phyloP scores from a whole-genome alignment of 805 yeast genomes.

The Pichia gijzeniarum region DNA sequence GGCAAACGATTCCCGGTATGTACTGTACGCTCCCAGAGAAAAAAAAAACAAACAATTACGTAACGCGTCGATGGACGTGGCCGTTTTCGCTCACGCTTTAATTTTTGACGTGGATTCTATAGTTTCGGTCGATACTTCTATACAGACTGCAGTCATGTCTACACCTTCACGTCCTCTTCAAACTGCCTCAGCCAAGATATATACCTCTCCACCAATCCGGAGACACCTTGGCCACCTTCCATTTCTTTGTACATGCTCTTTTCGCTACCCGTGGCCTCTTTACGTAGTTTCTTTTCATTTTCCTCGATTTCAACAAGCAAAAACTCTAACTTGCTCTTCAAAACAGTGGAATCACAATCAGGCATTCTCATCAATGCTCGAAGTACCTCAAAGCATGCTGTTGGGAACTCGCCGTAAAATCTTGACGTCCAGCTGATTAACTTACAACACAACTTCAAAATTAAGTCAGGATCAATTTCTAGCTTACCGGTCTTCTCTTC shows the following conservation, averaged over 20 bases:
- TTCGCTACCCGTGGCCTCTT: conserved; percentile 14
- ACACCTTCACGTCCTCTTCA: conserved; percentile 4
- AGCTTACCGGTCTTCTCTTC: conserved; percentile 3
- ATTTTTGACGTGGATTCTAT: too few relatives aligned
- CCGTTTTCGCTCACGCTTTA: too few relatives aligned
- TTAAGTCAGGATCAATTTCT: conserved; percentile 28
- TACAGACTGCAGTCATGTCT: too few relatives aligned
- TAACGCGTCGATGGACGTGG: too few relatives aligned
- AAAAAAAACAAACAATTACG: too few relatives aligned
- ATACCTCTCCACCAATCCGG: conserved; percentile 23
- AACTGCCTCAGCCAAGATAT: conserved; percentile 30
- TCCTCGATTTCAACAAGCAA: conserved; percentile 16
- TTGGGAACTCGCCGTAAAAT: conserved; percentile 53
- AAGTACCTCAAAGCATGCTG: conserved; percentile 35
- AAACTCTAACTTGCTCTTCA: conserved; percentile 34
- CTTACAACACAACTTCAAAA: conserved; percentile 40
- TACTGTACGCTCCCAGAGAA: too few relatives aligned
- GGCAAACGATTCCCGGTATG: too few relatives aligned
- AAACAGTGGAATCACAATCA: conserved; percentile 30
- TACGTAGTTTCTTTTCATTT: conserved; percentile 1
- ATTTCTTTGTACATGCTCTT: conserved; percentile 7
- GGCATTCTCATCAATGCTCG: conserved; percentile 35
- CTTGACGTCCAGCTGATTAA: conserved; percentile 56
- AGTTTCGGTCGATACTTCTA: too few relatives aligned
- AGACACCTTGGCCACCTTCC: conserved; percentile 14